These are phyloP conservation scores for Leptodontidium sp. DNA, from an alignment of 2,329 filamentous ascomycete species.

Conservation along the genomic window DNA sequence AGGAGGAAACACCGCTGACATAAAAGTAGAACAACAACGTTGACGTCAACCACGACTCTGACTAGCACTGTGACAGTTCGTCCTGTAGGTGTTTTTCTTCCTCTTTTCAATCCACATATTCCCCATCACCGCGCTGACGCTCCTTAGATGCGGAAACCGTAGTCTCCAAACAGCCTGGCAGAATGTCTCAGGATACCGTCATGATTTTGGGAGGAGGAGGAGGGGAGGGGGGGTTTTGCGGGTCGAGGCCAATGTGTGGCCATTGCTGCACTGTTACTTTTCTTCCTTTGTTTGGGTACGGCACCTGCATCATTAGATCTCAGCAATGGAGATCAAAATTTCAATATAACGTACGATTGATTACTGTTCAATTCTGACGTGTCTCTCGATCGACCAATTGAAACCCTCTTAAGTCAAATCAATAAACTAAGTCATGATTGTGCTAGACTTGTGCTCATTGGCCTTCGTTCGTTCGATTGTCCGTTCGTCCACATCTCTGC, in stretches of 20 bases:
- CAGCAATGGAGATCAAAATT: background rate
- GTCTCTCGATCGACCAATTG: no score
- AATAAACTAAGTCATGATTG: no score
- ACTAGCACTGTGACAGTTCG: slow-evolving; percentile 16
- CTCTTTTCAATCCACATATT: background rate
- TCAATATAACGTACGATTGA: background rate
- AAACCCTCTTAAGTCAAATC: no score
- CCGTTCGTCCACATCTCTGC: background rate
- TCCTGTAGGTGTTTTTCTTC: background rate
- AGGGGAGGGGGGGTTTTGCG: background rate
- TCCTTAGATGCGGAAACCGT: background rate
- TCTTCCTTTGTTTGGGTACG: background rate
- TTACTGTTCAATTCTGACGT: no score
- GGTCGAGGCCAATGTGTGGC: background rate
- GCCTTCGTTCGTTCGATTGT: background rate
- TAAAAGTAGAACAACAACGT: slow-evolving; percentile 8
- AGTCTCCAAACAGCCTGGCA: background rate
- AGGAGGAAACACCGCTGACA: background rate
- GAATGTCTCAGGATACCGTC: background rate
- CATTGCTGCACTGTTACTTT: background rate
- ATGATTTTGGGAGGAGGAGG: background rate
- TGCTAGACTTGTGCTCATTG: no score
- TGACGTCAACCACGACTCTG: slow-evolving; percentile 8
- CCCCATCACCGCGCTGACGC: background rate
- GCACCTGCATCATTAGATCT: slow-evolving; percentile 3